Base-by-base conservation (phyloP, 1,284 basidiomycete species). In the Tausonia pullulans region DNA sequence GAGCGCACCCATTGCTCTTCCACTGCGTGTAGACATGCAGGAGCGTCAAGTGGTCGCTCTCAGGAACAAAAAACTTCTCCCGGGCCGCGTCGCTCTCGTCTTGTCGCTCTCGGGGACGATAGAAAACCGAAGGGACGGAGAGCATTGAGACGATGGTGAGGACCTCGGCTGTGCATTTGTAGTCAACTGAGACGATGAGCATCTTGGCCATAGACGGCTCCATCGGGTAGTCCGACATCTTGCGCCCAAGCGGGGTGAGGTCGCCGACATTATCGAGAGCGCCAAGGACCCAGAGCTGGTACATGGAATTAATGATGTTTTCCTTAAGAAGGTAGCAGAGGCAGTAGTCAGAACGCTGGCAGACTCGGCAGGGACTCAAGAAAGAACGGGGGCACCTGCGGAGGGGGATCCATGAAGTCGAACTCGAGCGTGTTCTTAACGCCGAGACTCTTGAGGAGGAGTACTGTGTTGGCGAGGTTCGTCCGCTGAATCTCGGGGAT, bases 171-270 rank as follows among this genome's bases (percentile, higher is more conserved):
- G 90, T 94, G 74, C 96, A 98, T 68, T 83, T 85, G 77, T 94
- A 90, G 58, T 96, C 90, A 67, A 95, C 90, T 9, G 91, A 93
- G 41, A 87, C 87, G 73, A 98, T 97, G 63, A 99, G 81, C 89
- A 98, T 98, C 80, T 98, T 98, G 43, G 92, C 91, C 81, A 98
- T 88, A 5, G 89, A 92, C 3, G 96, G 96, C 73, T 94, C 92
- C 90, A 94, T 94, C 4, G 93, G 94, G 77, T 98, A 98, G 72
- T 98, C 93, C 50, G 90, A 91, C 93, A 99, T 98, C 77, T 95
- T 97, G 58, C 88, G 84, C 1, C 96, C 96, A 60, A 87, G 82
- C 0, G 86, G 81, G 3, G 96, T 99, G 65, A 99, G 79, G 75
- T 98, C 90, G n/a, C 96, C 95, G 40, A 95, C 85, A 70, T 98